Base-by-base conservation (phyloP, 1,284 basidiomycete genomes). In the Laetiporus sulphureus region DNA sequence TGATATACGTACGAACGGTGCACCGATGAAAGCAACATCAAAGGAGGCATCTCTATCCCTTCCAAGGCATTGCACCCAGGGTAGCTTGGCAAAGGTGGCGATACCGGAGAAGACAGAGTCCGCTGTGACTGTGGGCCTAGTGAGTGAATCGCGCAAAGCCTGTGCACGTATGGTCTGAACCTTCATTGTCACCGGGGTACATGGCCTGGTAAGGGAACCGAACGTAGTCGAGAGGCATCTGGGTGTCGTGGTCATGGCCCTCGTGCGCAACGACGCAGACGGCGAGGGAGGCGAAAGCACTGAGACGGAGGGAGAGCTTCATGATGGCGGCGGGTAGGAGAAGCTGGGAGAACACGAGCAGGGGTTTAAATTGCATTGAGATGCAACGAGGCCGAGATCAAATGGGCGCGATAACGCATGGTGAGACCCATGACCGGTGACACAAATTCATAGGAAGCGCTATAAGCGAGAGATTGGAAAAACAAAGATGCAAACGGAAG, bases 11-110 rank as follows among this genome's bases (percentile, higher is more conserved):
- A 81, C 79, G 55, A 90, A 87, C 1, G 85, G 87, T 34, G 84
- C 82, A 24, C 86, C 87, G 39, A 90, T 64, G 61, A 90, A 81
- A 11, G 84, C 85, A 45, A 88, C 82, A 59, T 88, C 85, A 52
- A 86, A 82, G 1, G 68, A 53, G 22, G 65, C 59, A 37, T 75
- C 60, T 43, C 60, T 69, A 41, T 81, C 72, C 49, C 70, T 73
- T 16, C 75, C 75, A 36, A 86, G 72, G 55, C 83, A 86, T 52
- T 83, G 75, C 2, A 83, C 73, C 78, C 80, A 86, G 25, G 83
- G 83, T 22, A 86, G 67, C 59, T 69, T 83, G 24, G 83, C 83
- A 54, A 86, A 86, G 4, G 83, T 85, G 3, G 81, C 75, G 32
- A 86, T 83, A 3, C 83, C 83, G 42, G 80, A 79, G 61, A 85